phyloP scores from a whole-genome alignment of 2,329 filamentous ascomycete species.

The Ceratocystis alfenasii region DNA sequence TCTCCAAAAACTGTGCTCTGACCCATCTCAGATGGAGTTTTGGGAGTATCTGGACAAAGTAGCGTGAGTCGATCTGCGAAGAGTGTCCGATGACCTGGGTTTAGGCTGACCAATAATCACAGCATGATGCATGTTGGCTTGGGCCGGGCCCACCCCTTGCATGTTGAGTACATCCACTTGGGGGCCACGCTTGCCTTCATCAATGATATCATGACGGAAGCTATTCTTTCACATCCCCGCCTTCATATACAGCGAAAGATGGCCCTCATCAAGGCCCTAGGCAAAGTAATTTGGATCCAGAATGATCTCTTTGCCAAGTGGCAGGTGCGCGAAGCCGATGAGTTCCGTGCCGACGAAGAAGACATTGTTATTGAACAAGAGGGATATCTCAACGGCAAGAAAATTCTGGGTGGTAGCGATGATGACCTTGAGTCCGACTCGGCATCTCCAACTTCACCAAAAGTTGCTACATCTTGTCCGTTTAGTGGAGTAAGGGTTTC shows the following conservation, averaged over 20 bases:
- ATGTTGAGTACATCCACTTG: slow-evolving; percentile 72
- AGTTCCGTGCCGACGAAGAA: slow-evolving; percentile 39
- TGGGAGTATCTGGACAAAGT: slow-evolving; percentile 81
- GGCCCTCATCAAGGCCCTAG: slow-evolving; percentile 60
- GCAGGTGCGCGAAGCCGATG: slow-evolving; percentile 59
- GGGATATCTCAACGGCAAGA: slow-evolving; percentile 52
- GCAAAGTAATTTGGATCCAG: slow-evolving; percentile 79
- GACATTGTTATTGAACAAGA: slow-evolving; percentile 46
- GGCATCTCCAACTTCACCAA: slow-evolving; percentile 38
- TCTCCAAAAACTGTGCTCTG: slow-evolving; percentile 59
- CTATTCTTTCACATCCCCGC: slow-evolving; percentile 58
- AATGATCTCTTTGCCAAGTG: slow-evolving; percentile 75
- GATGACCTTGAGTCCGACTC: slow-evolving; percentile 27
- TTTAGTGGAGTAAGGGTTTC: slow-evolving; percentile 34
- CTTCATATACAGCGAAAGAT: slow-evolving; percentile 58
- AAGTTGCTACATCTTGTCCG: slow-evolving; percentile 36
- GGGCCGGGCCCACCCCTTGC: slow-evolving; percentile 59
- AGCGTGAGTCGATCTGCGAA: slow-evolving; percentile 39
- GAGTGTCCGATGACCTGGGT: not conserved
- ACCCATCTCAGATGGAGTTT: slow-evolving; percentile 63
- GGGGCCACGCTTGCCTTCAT: slow-evolving; percentile 61
- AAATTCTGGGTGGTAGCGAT: slow-evolving; percentile 38
- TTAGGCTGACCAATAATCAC: slow-evolving; percentile 11
- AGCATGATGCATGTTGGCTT: slow-evolving; percentile 70
- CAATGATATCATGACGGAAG: slow-evolving; percentile 65